Base-by-base conservation (phyloP, 371 early-diverging fungal species). In the Entomophthora muscae region DNA sequence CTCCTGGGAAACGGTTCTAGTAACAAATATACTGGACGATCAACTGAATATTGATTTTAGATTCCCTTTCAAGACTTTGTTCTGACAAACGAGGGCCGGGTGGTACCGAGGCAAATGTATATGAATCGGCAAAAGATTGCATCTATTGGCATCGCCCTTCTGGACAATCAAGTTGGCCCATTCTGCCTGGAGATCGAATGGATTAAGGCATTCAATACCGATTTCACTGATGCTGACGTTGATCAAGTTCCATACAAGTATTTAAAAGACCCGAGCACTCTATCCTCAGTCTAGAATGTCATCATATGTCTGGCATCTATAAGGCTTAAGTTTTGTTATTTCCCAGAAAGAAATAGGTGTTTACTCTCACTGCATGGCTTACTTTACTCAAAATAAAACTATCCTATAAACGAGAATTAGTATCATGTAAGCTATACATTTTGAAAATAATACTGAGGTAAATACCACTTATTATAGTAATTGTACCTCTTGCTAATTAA, bases 11-110 rank as follows among this genome's bases (percentile, higher is more conserved):
- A 85, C 83, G 13, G 79, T 92, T 22, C 71, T 88, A 82, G 89
- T 88, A 77, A 69, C 71, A 42, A 0, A 42, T 32, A n/a, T 28
- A 3, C 27, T 53, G 21, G 17, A 28, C 52, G 13, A 31, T 5
- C 5, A 42, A 22, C 22, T 60, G 26, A 52, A 28, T n/a, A 12
- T 28, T 13, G 52, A 51, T 64, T 56, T 42, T 72, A 91, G 83
- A 86, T 95, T 60, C 94, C 94, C 3, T 91, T 93, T 70, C 81
- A 82, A 32, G 89, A 90, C 68, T 95, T 95, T 69, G 84, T 92
- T 27, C 75, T 91, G 59, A 93, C 94, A 2, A 85, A 84, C 67
- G 85, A 93, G 65, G 91, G 94, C 28, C 80, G 83, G 63, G 81
- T 89, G 60, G 84, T 91, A 65, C 85, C 88, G 53, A 78, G 85